Conservation (phyloP, 495 filamentous ascomycete genomes). For the Mytilinidion resinicola region DNA sequence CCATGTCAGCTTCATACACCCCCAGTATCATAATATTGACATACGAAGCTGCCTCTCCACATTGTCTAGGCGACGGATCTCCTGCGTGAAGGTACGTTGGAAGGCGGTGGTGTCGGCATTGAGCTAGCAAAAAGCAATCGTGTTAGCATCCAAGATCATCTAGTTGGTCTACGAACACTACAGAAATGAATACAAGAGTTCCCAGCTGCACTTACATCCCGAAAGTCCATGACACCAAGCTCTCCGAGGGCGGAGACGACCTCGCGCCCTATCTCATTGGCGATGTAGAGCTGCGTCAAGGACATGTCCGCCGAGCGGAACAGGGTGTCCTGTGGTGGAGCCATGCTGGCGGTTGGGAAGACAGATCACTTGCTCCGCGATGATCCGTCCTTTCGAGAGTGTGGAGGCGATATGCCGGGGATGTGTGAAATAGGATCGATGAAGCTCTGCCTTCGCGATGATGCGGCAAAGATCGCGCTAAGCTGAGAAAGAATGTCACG, state of each 20-base stretch:
- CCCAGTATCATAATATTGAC: conserved; percentile 30
- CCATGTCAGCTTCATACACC: conserved; percentile 9
- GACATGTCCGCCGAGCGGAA: conserved; percentile 99
- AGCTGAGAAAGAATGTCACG: no score
- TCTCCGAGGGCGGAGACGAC: conserved; percentile 95
- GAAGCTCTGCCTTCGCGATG: conserved; percentile 4
- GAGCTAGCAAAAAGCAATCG: conserved; percentile 44
- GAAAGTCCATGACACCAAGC: conserved; percentile 89
- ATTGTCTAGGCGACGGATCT: conserved; percentile 95
- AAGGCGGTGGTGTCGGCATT: conserved; percentile 91
- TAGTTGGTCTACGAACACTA: conserved; percentile 7
- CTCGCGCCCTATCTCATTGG: conserved; percentile 96
- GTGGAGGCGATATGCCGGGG: not conserved
- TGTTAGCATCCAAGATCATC: conserved; percentile 17
- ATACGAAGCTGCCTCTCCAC: conserved; percentile 93
- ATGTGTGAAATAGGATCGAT: not conserved
- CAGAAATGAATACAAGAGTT: not conserved
- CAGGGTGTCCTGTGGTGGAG: conserved; percentile 69
- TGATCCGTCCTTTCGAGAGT: not conserved
- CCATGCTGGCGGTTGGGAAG: conserved; percentile 41
- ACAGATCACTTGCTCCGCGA: conserved; percentile 2
- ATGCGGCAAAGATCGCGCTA: not conserved
- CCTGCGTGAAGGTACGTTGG: conserved; percentile 93
- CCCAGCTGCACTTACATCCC: conserved; percentile 65
- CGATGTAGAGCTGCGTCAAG: conserved; percentile 98